A percentile compares a stretch with the other conserved stretches of the same genome.
These are phyloP conservation scores for Blastobotrys malaysiensis DNA, from an alignment of 1,139 yeast species.

Conservation along the genomic window DNA sequence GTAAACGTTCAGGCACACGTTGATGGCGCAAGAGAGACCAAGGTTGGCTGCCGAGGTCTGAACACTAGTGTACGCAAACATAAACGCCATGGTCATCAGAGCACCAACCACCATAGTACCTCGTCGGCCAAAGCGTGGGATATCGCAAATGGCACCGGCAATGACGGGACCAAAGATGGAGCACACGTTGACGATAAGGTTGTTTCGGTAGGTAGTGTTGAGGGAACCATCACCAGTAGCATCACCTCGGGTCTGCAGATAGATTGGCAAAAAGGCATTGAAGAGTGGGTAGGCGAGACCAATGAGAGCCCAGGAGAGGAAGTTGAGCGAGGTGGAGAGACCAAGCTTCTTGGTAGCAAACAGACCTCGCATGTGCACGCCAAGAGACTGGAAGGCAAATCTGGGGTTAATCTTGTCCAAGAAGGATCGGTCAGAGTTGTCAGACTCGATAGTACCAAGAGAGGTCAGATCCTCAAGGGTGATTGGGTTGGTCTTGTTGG, in stretches of 20 bases:
- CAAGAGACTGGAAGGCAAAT: conserved; percentile 14
- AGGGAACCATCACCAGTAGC: conserved; percentile 37
- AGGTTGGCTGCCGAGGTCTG: conserved; percentile 46
- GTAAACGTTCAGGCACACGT: conserved; percentile 47
- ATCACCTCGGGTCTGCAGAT: conserved; percentile 46
- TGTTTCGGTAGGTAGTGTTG: conserved; percentile 45
- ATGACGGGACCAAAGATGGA: conserved; percentile 55
- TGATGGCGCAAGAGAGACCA: conserved; percentile 49
- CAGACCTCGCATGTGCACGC: conserved; percentile 27
- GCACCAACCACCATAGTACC: conserved; percentile 56
- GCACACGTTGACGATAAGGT: conserved; percentile 45
- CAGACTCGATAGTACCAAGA: conserved; percentile 32
- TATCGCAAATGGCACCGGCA: conserved; percentile 40
- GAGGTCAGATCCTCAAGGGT: conserved; percentile 40
- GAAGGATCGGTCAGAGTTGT: conserved; percentile 13
- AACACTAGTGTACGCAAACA: conserved; percentile 56
- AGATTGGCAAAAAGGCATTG: conserved; percentile 47
- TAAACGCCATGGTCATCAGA: conserved; percentile 47
- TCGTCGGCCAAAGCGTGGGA: conserved; percentile 51
- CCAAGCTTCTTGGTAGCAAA: conserved; percentile 40
- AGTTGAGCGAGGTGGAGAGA: conserved; percentile 39
- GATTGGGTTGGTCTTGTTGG: conserved; percentile 20
- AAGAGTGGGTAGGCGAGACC: conserved; percentile 51
- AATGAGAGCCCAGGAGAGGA: conserved; percentile 46
- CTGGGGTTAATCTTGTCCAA: conserved; percentile 14